Evolutionary conservation across 2,329 filamentous ascomycete genomes (phyloP), one percentile per base, ranked within the genome.

Genomic region (Phialocephala sp.): DNA sequence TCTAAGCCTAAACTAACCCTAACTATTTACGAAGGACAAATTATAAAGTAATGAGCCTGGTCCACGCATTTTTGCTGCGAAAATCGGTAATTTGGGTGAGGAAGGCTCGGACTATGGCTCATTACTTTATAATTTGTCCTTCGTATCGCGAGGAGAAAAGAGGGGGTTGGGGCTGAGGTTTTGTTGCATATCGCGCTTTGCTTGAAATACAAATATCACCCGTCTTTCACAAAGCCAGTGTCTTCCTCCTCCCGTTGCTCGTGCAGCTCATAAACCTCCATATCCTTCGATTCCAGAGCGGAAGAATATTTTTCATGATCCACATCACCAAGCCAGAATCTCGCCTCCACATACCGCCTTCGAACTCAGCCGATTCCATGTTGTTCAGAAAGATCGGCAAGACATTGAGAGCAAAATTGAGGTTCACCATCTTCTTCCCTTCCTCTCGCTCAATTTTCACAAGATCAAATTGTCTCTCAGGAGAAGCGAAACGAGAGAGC

Each of bases 191-290:
- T n/a, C n/a, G n/a, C n/a, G n/a, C n/a, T n/a, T n/a, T n/a, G n/a
- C 43, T 20, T 14, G 8, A 18, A 8, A 45, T 8, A n/a, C 15
- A 12, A 20, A 20, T 20, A 8, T 45, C n/a, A n/a, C n/a, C 15
- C 8, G 43, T 8, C 15, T 41, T 52, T 35, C 32, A 27, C 20
- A 54, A 14, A 39, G 47, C 65, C 43, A 67, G 39, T 12, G 43
- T 43, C 52, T 65, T 66, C 27, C 60, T 54, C 24, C 22, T 59
- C 3, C 66, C 61, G 24, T 66, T 55, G 8, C 39, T 18, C n/a
- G 22, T 54, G 62, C 68, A 72, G 39, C 69, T 70, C 43, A 57
- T 54, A 60, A 72, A 71, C n/a, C 66, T 56, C 68, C 68, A 72
- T 27, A 27, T 20, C 11, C 56, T 24, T 6, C 43, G 22, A 45